Evolutionary conservation across 306 rosid species (phyloP).

Genomic region (Trifolium fragiferum): DNA sequence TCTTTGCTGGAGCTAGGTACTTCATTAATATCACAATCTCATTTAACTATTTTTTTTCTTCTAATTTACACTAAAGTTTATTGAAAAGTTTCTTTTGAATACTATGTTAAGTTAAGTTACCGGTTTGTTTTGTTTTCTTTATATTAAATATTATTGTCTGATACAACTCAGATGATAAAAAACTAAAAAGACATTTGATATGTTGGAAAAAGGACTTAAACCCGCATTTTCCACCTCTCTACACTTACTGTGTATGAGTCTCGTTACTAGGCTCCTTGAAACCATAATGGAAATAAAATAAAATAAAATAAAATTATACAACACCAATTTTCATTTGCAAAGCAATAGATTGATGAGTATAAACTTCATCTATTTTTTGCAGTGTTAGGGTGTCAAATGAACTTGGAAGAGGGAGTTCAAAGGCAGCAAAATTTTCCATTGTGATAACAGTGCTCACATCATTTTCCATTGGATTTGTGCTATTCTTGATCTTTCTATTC

Average conservation of each 20-base stretch:
- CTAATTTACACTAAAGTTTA: not conserved
- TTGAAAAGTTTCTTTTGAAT: not conserved
- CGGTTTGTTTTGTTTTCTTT: not conserved
- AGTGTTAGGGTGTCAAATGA: slow-evolving; percentile 68
- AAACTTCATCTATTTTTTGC: not conserved
- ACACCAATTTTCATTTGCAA: too few species aligned
- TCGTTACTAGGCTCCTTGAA: too few species aligned
- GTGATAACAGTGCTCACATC: slow-evolving; percentile 51
- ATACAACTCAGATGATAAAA: too few species aligned
- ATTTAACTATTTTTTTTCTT: not conserved
- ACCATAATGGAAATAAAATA: too few species aligned
- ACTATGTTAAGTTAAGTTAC: not conserved
- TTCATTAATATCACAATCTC: slow-evolving; percentile 1
- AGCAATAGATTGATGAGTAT: too few species aligned
- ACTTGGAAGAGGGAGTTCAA: slow-evolving; percentile 65
- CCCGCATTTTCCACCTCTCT: too few species aligned
- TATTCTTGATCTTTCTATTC: slow-evolving; percentile 52
- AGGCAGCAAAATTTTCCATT: slow-evolving; percentile 57
- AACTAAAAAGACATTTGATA: too few species aligned
- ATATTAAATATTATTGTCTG: too few species aligned
- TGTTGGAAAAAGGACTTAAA: too few species aligned
- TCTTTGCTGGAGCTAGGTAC: slow-evolving; percentile 65
- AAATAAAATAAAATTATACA: too few species aligned
- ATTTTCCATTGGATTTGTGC: slow-evolving; percentile 45
- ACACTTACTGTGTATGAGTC: too few species aligned